Conservation (phyloP, 306 rosid species). For the Castanea crenata region DNA sequence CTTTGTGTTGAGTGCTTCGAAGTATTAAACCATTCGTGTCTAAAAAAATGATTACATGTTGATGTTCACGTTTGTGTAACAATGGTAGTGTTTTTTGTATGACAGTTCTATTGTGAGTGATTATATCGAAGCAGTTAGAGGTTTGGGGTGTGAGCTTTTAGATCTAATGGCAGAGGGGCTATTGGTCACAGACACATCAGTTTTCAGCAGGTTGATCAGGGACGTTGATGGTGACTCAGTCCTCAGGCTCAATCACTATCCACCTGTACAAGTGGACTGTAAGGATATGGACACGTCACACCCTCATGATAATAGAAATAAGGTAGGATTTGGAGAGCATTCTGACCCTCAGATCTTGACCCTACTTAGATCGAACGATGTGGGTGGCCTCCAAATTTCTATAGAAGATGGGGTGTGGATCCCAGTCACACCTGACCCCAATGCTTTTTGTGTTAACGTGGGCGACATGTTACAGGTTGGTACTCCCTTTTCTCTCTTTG, state of each 20-base stretch:
- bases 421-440: constrained; percentile 72
- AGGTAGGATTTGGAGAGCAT: constrained; percentile 76
- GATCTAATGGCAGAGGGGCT: constrained; percentile 70
- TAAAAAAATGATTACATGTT: no score
- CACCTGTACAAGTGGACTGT: constrained; percentile 27
- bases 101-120: constrained; percentile 51
- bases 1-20: no score
- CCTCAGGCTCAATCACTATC: constrained; percentile 85
- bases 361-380: constrained; percentile 76
- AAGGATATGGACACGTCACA: constrained; percentile 27
- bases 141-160: constrained; percentile 67
- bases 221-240: constrained; percentile 62
- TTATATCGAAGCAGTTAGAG: constrained; percentile 51
- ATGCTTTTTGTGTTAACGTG: constrained; percentile 68
- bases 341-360: constrained; percentile 91
- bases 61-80: no score
- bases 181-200: constrained; percentile 49
- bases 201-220: constrained; percentile 57
- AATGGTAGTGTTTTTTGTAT: neutral
- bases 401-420: constrained; percentile 57
- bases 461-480: constrained; percentile 74
- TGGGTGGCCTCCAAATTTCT: constrained; percentile 73
- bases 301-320: neutral
- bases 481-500: neutral
- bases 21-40: no score